Base-by-base conservation (phyloP, 306 rosid species). In the Dryas octopetala region DNA sequence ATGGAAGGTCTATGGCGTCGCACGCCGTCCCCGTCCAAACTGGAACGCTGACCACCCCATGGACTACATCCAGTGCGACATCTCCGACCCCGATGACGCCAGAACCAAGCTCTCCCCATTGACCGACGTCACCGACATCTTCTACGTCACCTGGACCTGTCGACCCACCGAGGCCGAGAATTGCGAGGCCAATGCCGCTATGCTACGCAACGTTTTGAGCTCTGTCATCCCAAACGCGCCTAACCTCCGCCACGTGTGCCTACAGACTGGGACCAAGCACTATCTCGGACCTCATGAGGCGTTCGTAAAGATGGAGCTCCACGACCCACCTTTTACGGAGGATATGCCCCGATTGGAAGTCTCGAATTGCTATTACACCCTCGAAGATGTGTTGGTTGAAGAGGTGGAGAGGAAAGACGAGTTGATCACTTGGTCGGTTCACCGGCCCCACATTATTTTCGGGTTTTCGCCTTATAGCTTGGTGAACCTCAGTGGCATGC, bases 1-100 rank as follows among this genome's bases (percentile, higher is more conserved):
- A 50, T 91, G 97, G 97, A 89, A 91, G 43, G 90, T 91, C 70
- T 91, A 91, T 74, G 93, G 97, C 48, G 91, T 91, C 1, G 94
- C 91, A 0, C 92, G 97, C 28, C 84, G 97, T 1, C 88, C 92
- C 6, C 87, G 91, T 0, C 95, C 97, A 7, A 26, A 41, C 40
- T 91, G 97, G 95, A 89, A 86, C 81, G 85, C 77, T 53, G 97
- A 89, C 4, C 91, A 87, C 74, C 91, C 89, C 0, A 47, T 89
- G 65, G 88, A 91, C 47, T 89, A 87, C 53, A 77, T 89, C 76
- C 95, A 86, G 79, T 91, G 94, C 84, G 97, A 91, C 28, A 7
- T 91, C 86, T 66, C 89, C 69, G 88, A 89, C 58, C 67, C 85
- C 12, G 44, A 73, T 16, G 92, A 91, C 26, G 69, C 88, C 74